Conservation (phyloP, 768 basidiomycete genomes). For the Russula sp. region DNA sequence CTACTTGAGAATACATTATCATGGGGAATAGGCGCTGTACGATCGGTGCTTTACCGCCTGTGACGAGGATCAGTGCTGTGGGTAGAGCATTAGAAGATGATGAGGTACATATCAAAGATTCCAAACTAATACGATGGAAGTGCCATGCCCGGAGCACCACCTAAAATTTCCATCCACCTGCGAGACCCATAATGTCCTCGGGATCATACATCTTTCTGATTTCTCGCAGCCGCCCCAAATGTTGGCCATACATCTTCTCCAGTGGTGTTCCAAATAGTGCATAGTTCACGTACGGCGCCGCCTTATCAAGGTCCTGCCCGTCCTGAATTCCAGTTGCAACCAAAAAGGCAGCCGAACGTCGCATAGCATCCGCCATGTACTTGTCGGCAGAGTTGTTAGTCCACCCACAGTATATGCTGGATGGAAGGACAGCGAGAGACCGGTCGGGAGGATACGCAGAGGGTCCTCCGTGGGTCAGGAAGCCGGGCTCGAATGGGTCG, state of each 20-base stretch:
- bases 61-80: too few species aligned
- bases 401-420: slow-evolving; percentile 40
- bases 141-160: too few species aligned
- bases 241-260: slow-evolving; percentile 44
- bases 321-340: neutral
- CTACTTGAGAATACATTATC: too few species aligned
- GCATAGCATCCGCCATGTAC: neutral
- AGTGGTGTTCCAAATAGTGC: slow-evolving; percentile 49
- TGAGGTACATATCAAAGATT: too few species aligned
- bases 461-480: slow-evolving; percentile 17
- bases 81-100: too few species aligned
- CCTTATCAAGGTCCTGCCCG: slow-evolving; percentile 30
- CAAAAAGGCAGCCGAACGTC: neutral
- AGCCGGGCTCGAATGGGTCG: slow-evolving; percentile 14
- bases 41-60: too few species aligned
- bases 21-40: too few species aligned
- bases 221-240: slow-evolving; percentile 36
- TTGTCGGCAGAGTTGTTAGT: slow-evolving; percentile 33
- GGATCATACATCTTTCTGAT: slow-evolving; percentile 50
- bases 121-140: too few species aligned
- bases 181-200: neutral
- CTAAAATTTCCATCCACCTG: slow-evolving; percentile 15
- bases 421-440: slow-evolving; percentile 11
- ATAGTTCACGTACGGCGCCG: slow-evolving; percentile 54
- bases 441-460: slow-evolving; percentile 24